A percentile compares a stretch with the other conserved stretches of the same genome.
Conservation (phyloP, 768 basidiomycete genomes). For the Russula olivacea region DNA sequence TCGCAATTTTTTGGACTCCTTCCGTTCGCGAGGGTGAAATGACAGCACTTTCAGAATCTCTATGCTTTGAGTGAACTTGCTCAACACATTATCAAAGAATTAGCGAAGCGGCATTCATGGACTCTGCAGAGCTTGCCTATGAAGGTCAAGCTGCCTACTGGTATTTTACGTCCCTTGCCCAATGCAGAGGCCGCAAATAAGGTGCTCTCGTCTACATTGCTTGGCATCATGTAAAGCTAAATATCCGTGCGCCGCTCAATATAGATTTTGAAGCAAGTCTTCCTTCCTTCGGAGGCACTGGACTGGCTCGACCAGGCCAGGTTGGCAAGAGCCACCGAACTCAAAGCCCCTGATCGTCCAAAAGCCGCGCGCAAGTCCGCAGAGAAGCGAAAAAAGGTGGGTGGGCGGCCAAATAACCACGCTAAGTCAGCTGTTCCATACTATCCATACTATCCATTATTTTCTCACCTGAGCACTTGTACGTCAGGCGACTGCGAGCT, state of each 20-base stretch:
- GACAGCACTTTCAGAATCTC: slow-evolving; percentile 53
- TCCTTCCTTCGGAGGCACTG: slow-evolving; percentile 55
- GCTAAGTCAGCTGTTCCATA: slow-evolving; percentile 39
- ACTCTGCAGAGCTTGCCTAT: slow-evolving; percentile 73
- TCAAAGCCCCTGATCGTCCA: slow-evolving; percentile 20
- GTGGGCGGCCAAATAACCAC: slow-evolving; percentile 41
- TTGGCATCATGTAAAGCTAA: background rate
- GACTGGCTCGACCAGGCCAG: slow-evolving; percentile 52
- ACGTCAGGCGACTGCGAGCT: slow-evolving; percentile 26
- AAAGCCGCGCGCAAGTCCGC: slow-evolving; percentile 51
- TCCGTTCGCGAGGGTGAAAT: slow-evolving; percentile 1
- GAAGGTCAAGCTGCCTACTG: slow-evolving; percentile 69
- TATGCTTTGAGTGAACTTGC: slow-evolving; percentile 86
- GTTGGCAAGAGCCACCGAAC: slow-evolving; percentile 32
- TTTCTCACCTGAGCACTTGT: slow-evolving; percentile 6
- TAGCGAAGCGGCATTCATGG: slow-evolving; percentile 65
- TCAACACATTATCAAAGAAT: slow-evolving; percentile 74
- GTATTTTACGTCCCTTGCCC: slow-evolving; percentile 72
- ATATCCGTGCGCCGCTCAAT: background rate
- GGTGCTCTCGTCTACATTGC: slow-evolving; percentile 35
- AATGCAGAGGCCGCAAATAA: slow-evolving; percentile 58
- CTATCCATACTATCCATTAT: background rate
- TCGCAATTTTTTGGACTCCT: slow-evolving; percentile 11
- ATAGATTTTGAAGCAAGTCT: slow-evolving; percentile 65
- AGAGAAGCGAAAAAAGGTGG: slow-evolving; percentile 50